Evolutionary conservation across 2,329 filamentous ascomycete genomes (phyloP), one percentile per base, ranked within the genome.

Genomic region (Simplicillium sp.): DNA sequence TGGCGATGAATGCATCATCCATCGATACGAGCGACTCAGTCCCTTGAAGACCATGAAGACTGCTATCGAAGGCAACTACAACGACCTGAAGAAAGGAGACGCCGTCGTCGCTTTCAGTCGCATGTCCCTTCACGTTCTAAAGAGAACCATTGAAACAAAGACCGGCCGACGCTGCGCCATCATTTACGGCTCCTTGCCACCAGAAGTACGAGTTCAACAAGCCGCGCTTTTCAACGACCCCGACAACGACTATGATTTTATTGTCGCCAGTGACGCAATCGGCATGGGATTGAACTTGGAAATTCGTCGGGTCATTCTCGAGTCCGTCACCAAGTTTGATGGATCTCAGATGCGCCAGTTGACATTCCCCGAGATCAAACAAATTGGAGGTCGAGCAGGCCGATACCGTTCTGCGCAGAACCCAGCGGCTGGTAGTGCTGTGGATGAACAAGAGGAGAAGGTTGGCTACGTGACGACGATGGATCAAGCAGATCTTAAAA

Each of bases 261-360:
- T 98, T 6, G 89, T 92, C 18, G 92, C 94, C 8, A 96, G 87
- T 51, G 88, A 96, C 62, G 92, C 92, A 36, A 90, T 98, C 46
- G 92, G 92, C 31, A 97, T 98, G 90, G 92, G 94, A 1, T 67
- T 98, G 16, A 98, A 98, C 54, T 64, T 98, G 58, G 88, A 80
- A 61, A 87, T 96, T 57, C 92, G 88, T 56, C 84, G 94, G 18
- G 76, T 98, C 45, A 77, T 98, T 40, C 92, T 98, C 49, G 87
- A 95, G 54, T 72, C 82, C 1, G 73, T 81, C 2, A 65, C 70
- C 44, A 98, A 96, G 58, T 82, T 73, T 48, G 75, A 88, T 46
- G 83, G 83, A 2, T 54, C 50, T 1, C 62, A 66, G 5, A 69
- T 73, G 25, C 67, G 77, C 13, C 62, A 69, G 4, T 68, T 98